phyloP scores from a whole-genome alignment of 2,329 filamentous ascomycete genomes.

The Whalleya microplaca region DNA sequence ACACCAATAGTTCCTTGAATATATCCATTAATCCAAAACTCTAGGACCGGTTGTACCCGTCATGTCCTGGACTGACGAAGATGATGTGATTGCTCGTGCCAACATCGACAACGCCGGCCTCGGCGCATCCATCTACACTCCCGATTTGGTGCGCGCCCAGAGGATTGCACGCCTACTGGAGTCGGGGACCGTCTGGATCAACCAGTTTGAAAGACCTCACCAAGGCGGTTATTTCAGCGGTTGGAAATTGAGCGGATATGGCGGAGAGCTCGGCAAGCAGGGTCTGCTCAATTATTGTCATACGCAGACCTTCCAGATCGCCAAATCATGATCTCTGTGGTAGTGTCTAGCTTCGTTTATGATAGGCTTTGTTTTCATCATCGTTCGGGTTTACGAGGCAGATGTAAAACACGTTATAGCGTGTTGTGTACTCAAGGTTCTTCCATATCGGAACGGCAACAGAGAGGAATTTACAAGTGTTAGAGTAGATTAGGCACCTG shows the following conservation, averaged over 20 bases:
- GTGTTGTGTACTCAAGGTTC: not conserved
- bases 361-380: not conserved
- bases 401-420: not conserved
- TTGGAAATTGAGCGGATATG: constrained; percentile 40
- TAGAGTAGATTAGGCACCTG: no score
- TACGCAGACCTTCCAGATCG: constrained; percentile 38
- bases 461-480: not conserved
- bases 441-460: not conserved
- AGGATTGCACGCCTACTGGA: constrained; percentile 58
- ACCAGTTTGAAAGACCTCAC: constrained; percentile 43
- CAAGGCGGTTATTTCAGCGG: constrained; percentile 38
- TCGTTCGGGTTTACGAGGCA: not conserved
- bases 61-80: constrained; percentile 63
- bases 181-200: constrained; percentile 64
- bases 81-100: constrained; percentile 62
- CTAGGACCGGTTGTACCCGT: constrained; percentile 65
- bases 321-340: constrained; percentile 23
- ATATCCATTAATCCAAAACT: not conserved
- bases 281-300: constrained; percentile 40
- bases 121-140: constrained; percentile 69
- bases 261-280: constrained; percentile 40
- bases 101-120: constrained; percentile 92
- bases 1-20: not conserved
- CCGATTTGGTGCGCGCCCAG: constrained; percentile 53
- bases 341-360: not conserved